phyloP scores from a whole-genome alignment of 2,329 filamentous ascomycete genomes.

The Pseudogymnoascus sp. region DNA sequence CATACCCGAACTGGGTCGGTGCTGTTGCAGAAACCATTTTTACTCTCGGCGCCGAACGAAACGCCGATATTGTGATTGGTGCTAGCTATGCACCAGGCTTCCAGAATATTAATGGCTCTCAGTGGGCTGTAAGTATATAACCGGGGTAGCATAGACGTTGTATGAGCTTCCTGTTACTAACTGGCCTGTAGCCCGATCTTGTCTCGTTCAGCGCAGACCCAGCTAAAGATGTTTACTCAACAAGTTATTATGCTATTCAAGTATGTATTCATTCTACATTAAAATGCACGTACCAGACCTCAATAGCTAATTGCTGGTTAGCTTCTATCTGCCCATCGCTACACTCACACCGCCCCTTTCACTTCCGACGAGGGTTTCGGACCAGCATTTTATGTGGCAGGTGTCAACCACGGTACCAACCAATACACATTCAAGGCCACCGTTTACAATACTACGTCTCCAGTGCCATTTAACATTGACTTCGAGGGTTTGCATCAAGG shows the following conservation, averaged over 20 bases:
- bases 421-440: conserved; percentile 46
- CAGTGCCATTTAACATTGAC: conserved; percentile 40
- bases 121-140: conserved; percentile 26
- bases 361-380: conserved; percentile 33
- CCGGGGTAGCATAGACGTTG: not conserved
- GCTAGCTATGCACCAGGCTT: conserved; percentile 26
- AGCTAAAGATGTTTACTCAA: conserved; percentile 43
- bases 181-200: conserved; percentile 24
- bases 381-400: conserved; percentile 47
- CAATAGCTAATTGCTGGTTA: conserved; percentile 16
- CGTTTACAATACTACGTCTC: conserved; percentile 46
- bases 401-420: conserved; percentile 37
- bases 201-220: conserved; percentile 34
- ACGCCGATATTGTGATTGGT: conserved; percentile 24
- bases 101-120: conserved; percentile 26
- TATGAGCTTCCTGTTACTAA: conserved; percentile 4
- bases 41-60: conserved; percentile 24
- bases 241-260: conserved; percentile 44
- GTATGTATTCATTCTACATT: conserved; percentile 23
- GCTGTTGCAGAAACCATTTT: conserved; percentile 26
- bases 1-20: conserved; percentile 25
- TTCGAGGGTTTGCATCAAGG: conserved; percentile 40
- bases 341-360: conserved; percentile 43
- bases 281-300: not conserved
- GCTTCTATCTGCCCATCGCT: conserved; percentile 41